Evolutionary conservation across 805 yeast genomes (phyloP).

Genomic region (Yarrowia deformans): DNA sequence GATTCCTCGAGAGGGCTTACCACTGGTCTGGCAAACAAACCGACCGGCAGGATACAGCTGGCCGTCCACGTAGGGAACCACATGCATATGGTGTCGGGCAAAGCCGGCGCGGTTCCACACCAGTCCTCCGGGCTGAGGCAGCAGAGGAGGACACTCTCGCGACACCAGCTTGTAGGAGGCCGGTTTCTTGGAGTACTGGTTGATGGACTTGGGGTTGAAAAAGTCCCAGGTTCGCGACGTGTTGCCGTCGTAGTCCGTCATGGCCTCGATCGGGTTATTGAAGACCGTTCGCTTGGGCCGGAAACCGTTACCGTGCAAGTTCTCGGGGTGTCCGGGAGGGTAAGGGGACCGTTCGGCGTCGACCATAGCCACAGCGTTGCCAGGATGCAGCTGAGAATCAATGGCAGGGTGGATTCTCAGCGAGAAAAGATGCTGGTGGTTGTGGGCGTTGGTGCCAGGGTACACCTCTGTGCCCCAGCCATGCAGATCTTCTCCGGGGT

Average conservation of each 20-base stretch:
- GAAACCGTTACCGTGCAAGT: slow-evolving; percentile 81
- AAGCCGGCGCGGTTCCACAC: slow-evolving; percentile 84
- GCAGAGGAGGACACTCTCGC: slow-evolving; percentile 72
- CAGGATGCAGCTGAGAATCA: slow-evolving; percentile 54
- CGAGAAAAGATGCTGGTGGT: slow-evolving; percentile 84
- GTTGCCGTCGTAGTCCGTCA: slow-evolving; percentile 68
- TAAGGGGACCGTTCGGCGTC: slow-evolving; percentile 68
- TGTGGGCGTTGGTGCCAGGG: slow-evolving; percentile 83
- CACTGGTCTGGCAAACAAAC: slow-evolving; percentile 51
- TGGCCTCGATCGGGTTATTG: slow-evolving; percentile 52
- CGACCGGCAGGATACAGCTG: slow-evolving; percentile 78
- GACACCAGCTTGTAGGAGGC: slow-evolving; percentile 80
- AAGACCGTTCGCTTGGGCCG: slow-evolving; percentile 59
- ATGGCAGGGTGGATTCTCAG: slow-evolving; percentile 80
- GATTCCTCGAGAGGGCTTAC: slow-evolving; percentile 45
- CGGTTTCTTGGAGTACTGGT: slow-evolving; percentile 76
- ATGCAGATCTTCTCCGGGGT: slow-evolving; percentile 65
- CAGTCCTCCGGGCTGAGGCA: slow-evolving; percentile 76
- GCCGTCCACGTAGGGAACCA: slow-evolving; percentile 75
- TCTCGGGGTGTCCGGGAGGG: slow-evolving; percentile 63
- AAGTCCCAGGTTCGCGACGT: slow-evolving; percentile 63
- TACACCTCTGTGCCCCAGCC: slow-evolving; percentile 85
- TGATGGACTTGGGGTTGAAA: slow-evolving; percentile 71
- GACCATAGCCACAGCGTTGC: slow-evolving; percentile 75
- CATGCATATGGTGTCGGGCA: slow-evolving; percentile 72